Base-by-base conservation (phyloP, 805 yeast species). In the Candida fluviatilis region DNA sequence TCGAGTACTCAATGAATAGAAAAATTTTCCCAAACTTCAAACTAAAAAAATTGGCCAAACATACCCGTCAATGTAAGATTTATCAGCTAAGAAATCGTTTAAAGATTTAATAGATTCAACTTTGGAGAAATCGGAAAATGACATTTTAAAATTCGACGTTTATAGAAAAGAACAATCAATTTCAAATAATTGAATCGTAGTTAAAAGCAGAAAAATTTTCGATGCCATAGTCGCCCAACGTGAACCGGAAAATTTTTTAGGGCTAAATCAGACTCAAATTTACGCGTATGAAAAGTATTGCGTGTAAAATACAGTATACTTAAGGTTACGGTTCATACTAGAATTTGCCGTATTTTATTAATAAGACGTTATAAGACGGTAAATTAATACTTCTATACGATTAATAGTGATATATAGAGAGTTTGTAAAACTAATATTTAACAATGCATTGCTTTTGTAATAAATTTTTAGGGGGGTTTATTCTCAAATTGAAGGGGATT, bases 31-130 rank as follows among this genome's bases (percentile, higher is more conserved):
- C n/a, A 8, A 14, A 34, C 8, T 8, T 8, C n/a, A 8, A 14
- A 34, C 8, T 8, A 4, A 18, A 31, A 17, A 7, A 14, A 16
- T 31, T 5, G 4, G 3, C 14, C 21, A 19, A 14, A 85, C 95
- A 70, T 84, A 87, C 95, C 96, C 96, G 70, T 86, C 90, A 58
- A 90, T 66, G 87, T 89, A 90, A 55, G 95, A 86, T 80, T 88
- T 85, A 75, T 84, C 91, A 69, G 84, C 88, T 70, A 90, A 81
- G 78, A 76, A 79, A 56, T 77, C 76, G 85, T 90, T 82, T 66
- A 90, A 82, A 64, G 86, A 62, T 60, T 66, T 68, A 49, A 69
- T 53, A 49, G 69, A 45, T 51, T 82, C 89, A 59, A 78, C 74
- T 70, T 82, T 83, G 52, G 91, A 78, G 78, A 83, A 84, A 66